Evolutionary conservation across 1,284 basidiomycete species (phyloP), one percentile per base, ranked within the genome.

Genomic region (Hemileia vastatrix): DNA sequence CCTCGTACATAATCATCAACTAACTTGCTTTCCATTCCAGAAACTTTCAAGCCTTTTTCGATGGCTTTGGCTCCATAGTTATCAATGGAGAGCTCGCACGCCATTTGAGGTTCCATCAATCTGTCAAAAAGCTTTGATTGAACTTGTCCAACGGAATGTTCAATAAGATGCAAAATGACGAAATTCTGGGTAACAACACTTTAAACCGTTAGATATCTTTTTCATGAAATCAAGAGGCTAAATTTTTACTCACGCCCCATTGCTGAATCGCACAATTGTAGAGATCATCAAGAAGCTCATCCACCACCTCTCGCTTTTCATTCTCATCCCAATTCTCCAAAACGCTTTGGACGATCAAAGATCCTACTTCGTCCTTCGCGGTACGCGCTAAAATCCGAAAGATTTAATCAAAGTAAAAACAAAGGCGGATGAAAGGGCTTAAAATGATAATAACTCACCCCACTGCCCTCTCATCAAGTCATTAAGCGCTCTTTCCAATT

Each of bases 1-100:
- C 53, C 54, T 19, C 54, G 54, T 18, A 63, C 61, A 23, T 63
- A 63, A 23, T 56, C 54, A 23, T 63, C 61, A 27, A 63, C 61
- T 27, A 63, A 57, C 31, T 40, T 43, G 31, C 61, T 63, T 51
- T 63, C 61, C 61, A 63, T 63, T 32, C 61, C 61, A 27, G 61
- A 56, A 21, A 63, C 61, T 45, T 63, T 63, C 31, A 63, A 44
- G 11, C 56, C 61, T 44, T 63, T 63, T 53, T 63, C 61, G 47
- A 63, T 63, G 1, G 61, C 61, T 50, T 63, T 63, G 6, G 61
- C 61, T 21, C 61, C 61, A 57, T 57, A 63, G 49, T 63, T 63
- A 27, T 63, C 61, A 6, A 63, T 63, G 11, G 61, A 63, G 40
- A 63, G 40, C 43, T 63, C 61, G 50, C 61, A 63, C 21, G 61